phyloP scores from a whole-genome alignment of 495 filamentous ascomycete species.

The Aspergillus haitiensis region DNA sequence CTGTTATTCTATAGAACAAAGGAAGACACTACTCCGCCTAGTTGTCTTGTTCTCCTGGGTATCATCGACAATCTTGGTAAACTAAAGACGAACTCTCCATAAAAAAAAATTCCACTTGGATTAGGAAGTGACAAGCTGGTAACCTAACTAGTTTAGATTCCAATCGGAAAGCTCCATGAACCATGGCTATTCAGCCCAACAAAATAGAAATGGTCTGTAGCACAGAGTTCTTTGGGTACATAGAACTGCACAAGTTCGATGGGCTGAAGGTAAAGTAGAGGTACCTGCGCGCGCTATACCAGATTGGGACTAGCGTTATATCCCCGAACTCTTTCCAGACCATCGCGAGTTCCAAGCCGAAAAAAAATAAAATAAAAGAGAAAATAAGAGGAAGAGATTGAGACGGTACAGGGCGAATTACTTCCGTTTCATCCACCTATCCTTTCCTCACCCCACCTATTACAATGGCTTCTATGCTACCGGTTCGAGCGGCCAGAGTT shows the following conservation, averaged over 20 bases:
- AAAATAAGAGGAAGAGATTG: no score
- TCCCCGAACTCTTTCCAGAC: constrained; percentile 32
- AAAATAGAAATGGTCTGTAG: constrained; percentile 1
- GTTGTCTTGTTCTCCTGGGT: no score
- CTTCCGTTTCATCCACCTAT: constrained; percentile 27
- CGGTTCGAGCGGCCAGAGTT: constrained; percentile 38
- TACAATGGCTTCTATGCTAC: constrained; percentile 41
- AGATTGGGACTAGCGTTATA: constrained; percentile 23
- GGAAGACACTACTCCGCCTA: neutral
- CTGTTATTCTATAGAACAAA: neutral
- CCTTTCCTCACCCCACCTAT: constrained; percentile 22
- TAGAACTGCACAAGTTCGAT: neutral
- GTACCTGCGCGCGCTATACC: constrained; percentile 17
- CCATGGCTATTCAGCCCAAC: neutral
- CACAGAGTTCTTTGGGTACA: constrained; percentile 12
- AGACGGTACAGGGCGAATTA: constrained; percentile 33
- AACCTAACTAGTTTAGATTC: neutral
- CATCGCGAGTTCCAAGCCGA: constrained; percentile 24
- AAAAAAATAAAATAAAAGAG: constrained; percentile 29
- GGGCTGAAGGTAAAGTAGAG: constrained; percentile 11
- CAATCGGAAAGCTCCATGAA: neutral
- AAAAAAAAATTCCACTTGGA: no score
- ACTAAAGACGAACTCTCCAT: neutral
- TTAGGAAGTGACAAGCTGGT: neutral
- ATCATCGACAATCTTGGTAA: neutral